Percentiles rank a stretch among this genome's conserved stretches.
phyloP scores from a whole-genome alignment of 192 early-diverging fungal species.

The Backusella psychrophila region DNA sequence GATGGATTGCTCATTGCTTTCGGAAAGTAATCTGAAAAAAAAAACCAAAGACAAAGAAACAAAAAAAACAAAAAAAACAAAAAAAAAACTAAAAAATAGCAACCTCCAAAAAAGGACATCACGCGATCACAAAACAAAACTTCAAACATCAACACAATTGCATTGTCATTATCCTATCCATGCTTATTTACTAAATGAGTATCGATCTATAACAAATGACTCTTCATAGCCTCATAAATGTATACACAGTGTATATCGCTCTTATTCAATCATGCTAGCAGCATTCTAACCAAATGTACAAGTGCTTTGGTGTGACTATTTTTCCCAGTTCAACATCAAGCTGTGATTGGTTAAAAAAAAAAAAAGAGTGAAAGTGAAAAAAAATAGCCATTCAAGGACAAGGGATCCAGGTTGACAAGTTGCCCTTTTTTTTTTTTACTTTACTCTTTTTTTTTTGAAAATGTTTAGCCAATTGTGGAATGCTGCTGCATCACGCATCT shows the following conservation, averaged over 20 bases:
- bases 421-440: not conserved
- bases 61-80: not conserved
- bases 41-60: not conserved
- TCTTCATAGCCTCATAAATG: too few relatives aligned
- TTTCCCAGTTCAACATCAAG: too few relatives aligned
- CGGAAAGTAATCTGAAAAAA: not conserved
- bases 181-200: too few relatives aligned
- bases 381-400: not conserved
- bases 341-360: not conserved
- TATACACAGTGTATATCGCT: not conserved
- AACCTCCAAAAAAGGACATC: not conserved
- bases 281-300: not conserved
- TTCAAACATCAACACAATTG: not conserved
- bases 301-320: not conserved
- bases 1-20: not conserved
- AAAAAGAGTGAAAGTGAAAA: not conserved
- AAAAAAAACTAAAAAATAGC: not conserved
- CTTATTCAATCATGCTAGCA: not conserved
- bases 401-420: not conserved
- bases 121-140: not conserved
- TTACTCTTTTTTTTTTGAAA: not conserved
- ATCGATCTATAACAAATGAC: too few relatives aligned
- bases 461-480: conserved; percentile 22
- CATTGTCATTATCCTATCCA: too few relatives aligned
- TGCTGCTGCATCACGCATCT: not conserved